Conservation (phyloP, 495 filamentous ascomycete species). For the Bathelium albidoporum region DNA sequence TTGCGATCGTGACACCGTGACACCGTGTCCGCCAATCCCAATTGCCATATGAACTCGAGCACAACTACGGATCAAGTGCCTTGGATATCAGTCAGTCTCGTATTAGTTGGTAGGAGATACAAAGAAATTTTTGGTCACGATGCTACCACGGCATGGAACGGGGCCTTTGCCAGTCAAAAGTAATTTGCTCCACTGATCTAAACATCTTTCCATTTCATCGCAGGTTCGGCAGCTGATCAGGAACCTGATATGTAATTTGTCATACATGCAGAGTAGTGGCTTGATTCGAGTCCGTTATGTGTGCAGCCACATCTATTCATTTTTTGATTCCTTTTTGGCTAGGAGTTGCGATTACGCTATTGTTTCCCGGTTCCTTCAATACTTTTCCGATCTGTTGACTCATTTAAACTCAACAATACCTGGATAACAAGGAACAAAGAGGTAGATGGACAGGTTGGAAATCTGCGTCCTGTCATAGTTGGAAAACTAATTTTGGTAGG, state of each 20-base stretch:
- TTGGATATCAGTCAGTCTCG: not conserved
- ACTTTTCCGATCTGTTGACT: not conserved
- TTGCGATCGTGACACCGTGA: too few relatives aligned
- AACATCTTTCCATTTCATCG: not conserved
- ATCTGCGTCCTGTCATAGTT: too few relatives aligned
- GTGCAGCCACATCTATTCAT: not conserved
- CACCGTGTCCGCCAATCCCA: not conserved
- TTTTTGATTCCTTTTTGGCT: not conserved
- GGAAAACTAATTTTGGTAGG: too few relatives aligned
- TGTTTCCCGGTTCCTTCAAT: not conserved
- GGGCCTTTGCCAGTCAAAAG: not conserved
- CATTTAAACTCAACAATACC: not conserved
- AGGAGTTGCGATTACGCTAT: not conserved
- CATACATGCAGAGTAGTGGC: not conserved
- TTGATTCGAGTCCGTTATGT: not conserved
- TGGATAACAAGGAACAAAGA: not conserved
- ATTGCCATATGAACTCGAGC: not conserved
- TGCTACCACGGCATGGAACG: not conserved
- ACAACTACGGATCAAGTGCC: not conserved
- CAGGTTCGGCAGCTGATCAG: not conserved
- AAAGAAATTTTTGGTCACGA: not conserved
- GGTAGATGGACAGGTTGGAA: not conserved
- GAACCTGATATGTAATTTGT: not conserved
- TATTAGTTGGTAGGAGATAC: not conserved
- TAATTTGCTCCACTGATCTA: not conserved